Conservation (phyloP, 73 alveolate species). For the Paramecium sonneborni region DNA sequence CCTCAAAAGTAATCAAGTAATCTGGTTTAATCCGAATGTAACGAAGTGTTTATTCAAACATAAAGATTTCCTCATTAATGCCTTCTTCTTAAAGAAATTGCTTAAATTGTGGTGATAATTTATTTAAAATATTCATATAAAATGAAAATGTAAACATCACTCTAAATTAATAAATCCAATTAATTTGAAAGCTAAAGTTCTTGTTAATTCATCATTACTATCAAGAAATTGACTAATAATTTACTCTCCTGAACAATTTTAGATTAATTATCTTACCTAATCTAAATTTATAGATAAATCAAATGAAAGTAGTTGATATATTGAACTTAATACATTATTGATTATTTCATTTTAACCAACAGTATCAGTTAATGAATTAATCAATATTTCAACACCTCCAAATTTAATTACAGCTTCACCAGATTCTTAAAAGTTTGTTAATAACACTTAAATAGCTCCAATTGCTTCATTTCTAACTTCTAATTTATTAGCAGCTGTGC, state of each 20-base stretch:
- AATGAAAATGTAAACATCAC: neutral
- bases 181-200: neutral
- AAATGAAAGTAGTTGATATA: neutral
- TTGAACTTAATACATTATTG: neutral
- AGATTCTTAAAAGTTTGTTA: neutral
- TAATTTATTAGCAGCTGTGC: neutral
- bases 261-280: neutral
- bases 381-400: neutral
- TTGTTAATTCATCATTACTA: neutral
- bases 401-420: neutral
- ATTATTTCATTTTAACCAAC: neutral
- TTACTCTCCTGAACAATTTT: neutral
- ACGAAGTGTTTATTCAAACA: constrained; percentile 35
- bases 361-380: neutral
- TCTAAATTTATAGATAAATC: neutral
- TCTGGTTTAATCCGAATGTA: constrained; percentile 57
- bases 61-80: neutral
- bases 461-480: constrained; percentile 19
- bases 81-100: neutral
- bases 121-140: neutral
- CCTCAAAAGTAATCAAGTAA: neutral
- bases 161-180: neutral
- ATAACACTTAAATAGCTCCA: neutral
- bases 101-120: neutral
- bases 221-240: neutral